Evolutionary conservation across 352 stramenopile genomes (phyloP).

Genomic region (Phytophthora cryptogea): DNA sequence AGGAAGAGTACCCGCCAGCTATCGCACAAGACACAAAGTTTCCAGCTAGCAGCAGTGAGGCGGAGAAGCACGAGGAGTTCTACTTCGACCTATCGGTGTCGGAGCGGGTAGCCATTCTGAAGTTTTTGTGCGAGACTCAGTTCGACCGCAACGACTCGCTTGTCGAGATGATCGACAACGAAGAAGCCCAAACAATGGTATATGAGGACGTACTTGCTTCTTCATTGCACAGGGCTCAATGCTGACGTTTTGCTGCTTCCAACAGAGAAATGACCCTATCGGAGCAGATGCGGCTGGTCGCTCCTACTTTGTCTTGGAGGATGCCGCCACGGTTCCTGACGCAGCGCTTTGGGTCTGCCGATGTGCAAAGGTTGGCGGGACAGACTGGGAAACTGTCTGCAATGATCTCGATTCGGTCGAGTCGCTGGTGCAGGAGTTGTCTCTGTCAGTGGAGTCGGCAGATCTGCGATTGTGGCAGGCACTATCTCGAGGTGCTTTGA

Average conservation of each 20-base stretch:
- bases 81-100: constrained; percentile 52
- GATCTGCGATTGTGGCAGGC: constrained; percentile 66
- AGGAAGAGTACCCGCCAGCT: constrained; percentile 34
- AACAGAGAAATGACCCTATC: constrained; percentile 53
- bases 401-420: constrained; percentile 58
- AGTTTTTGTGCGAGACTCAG: constrained; percentile 65
- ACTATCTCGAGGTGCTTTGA: constrained; percentile 44
- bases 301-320: constrained; percentile 67
- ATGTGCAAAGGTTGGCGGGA: constrained; percentile 38
- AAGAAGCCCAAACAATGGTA: constrained; percentile 57
- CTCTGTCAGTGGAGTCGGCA: constrained; percentile 46
- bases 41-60: constrained; percentile 23
- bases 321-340: constrained; percentile 55
- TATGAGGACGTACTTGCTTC: neutral
- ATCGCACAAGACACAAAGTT: constrained; percentile 19
- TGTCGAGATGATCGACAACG: constrained; percentile 56
- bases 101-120: constrained; percentile 55
- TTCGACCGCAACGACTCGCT: constrained; percentile 70
- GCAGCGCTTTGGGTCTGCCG: constrained; percentile 67
- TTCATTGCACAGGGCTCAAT: neutral
- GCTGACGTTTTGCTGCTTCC: constrained; percentile 9
- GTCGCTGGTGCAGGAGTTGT: constrained; percentile 52
- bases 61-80: constrained; percentile 33
- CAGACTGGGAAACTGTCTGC: constrained; percentile 65
- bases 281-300: constrained; percentile 50